Evolutionary conservation across 352 stramenopile genomes (phyloP).

Genomic region (Globisporangium camurandrum): DNA sequence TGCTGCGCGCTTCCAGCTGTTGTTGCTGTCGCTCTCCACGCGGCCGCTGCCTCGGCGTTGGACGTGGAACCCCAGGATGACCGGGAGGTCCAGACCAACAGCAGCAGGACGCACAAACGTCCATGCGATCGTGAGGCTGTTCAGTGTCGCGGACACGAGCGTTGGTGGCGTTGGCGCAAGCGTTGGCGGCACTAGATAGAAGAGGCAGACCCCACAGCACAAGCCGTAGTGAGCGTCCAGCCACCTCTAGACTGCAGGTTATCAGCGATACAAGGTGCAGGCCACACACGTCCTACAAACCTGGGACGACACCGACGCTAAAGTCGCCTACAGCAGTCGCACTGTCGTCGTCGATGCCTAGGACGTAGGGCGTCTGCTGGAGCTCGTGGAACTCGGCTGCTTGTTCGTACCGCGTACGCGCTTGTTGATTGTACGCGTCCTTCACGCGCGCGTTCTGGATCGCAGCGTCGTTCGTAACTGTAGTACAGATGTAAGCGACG

Average conservation of each 20-base stretch:
- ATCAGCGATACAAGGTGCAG: too few relatives aligned
- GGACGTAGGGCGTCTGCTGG: constrained; percentile 35
- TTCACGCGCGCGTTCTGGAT: constrained; percentile 34
- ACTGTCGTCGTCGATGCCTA: constrained; percentile 15
- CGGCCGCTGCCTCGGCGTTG: constrained; percentile 37
- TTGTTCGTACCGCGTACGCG: constrained; percentile 49
- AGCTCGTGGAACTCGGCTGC: constrained; percentile 51
- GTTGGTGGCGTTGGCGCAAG: constrained; percentile 21
- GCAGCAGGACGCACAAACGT: constrained; percentile 6
- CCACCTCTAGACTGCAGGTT: too few relatives aligned
- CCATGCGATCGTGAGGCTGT: constrained; percentile 47
- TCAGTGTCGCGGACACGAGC: constrained; percentile 27
- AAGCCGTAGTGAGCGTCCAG: not conserved
- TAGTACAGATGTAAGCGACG: constrained; percentile 28
- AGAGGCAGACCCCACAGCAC: not conserved
- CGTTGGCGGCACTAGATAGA: constrained; percentile 19
- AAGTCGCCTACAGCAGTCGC: constrained; percentile 46
- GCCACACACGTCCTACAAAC: constrained; percentile 9
- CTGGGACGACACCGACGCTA: constrained; percentile 27
- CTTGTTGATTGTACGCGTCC: constrained; percentile 42
- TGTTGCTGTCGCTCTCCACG: too few relatives aligned
- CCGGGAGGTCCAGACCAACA: constrained; percentile 20
- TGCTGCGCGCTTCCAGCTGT: constrained; percentile 40
- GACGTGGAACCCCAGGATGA: constrained; percentile 56
- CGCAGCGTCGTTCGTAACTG: constrained; percentile 27